Percentiles rank a stretch among this genome's conserved stretches.
These are phyloP conservation scores for Larix sibirica DNA, from an alignment of 83 land plant genomes.

Conservation along the genomic window DNA sequence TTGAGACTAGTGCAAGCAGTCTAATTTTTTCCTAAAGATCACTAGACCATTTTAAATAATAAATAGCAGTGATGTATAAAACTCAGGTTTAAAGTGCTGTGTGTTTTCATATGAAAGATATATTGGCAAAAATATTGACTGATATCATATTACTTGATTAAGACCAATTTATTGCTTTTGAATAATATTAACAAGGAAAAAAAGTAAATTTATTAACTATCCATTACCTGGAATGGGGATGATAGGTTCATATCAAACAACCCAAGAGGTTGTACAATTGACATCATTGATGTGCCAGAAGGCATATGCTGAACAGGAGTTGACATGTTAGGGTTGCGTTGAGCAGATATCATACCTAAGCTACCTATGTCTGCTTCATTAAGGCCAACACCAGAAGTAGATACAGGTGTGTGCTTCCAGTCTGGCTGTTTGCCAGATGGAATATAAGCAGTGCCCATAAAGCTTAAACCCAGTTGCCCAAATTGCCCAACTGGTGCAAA, in stretches of 20 bases:
- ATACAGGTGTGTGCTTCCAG: conserved; percentile 87
- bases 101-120: too few species aligned
- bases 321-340: conserved; percentile 54
- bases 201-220: not conserved
- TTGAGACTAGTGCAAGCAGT: not conserved
- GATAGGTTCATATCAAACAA: conserved; percentile 71
- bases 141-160: too few species aligned
- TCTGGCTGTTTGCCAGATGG: conserved; percentile 96
- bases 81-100: too few species aligned
- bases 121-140: too few species aligned
- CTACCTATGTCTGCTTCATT: conserved; percentile 53
- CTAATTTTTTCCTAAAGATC: not conserved
- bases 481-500: conserved; percentile 93
- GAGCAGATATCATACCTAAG: conserved; percentile 49
- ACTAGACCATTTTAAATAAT: not conserved
- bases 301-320: conserved; percentile 66
- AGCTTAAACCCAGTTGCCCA: conserved; percentile 91
- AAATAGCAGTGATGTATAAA: too few species aligned
- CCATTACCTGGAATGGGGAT: conserved; percentile 81
- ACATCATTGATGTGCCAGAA: conserved; percentile 74
- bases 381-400: conserved; percentile 38
- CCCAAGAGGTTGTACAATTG: conserved; percentile 70
- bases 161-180: not conserved
- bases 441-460: conserved; percentile 75
- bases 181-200: not conserved